These are phyloP conservation scores for Populus deltoides DNA, from an alignment of 345 rosid genomes.

Conservation along the genomic window DNA sequence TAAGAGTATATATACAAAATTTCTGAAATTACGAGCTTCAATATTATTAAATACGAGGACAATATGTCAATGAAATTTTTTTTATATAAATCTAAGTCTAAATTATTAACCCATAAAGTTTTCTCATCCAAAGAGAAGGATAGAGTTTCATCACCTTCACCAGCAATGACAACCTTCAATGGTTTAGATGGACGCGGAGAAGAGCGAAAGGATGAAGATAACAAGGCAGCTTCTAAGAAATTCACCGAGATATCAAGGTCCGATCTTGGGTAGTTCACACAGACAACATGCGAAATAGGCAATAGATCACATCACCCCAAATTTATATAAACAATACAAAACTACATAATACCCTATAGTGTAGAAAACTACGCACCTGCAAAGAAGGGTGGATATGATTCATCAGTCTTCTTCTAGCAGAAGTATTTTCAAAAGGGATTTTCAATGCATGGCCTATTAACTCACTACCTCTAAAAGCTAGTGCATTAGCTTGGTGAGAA, in stretches of 20 bases:
- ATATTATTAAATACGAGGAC: background rate
- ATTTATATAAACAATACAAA: background rate
- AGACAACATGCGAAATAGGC: conserved; percentile 51
- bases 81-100: background rate
- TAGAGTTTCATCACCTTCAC: conserved; percentile 57
- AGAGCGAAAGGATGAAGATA: conserved; percentile 67
- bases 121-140: background rate
- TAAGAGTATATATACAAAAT: too few relatives aligned
- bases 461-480: conserved; percentile 43
- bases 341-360: background rate
- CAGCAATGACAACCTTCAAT: conserved; percentile 78
- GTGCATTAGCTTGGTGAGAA: conserved; percentile 12
- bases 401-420: conserved; percentile 31
- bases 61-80: too few relatives aligned
- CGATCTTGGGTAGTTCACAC: conserved; percentile 82
- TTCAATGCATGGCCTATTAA: conserved; percentile 46
- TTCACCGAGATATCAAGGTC: conserved; percentile 71
- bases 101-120: background rate
- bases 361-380: conserved; percentile 39
- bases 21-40: background rate
- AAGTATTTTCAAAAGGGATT: conserved; percentile 27
- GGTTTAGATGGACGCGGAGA: conserved; percentile 69
- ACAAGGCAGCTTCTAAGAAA: conserved; percentile 83
- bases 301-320: background rate
- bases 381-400: conserved; percentile 33